These are phyloP conservation scores for Xylariaceae sp. DNA, from an alignment of 2,329 filamentous ascomycete species.

Conservation along the genomic window DNA sequence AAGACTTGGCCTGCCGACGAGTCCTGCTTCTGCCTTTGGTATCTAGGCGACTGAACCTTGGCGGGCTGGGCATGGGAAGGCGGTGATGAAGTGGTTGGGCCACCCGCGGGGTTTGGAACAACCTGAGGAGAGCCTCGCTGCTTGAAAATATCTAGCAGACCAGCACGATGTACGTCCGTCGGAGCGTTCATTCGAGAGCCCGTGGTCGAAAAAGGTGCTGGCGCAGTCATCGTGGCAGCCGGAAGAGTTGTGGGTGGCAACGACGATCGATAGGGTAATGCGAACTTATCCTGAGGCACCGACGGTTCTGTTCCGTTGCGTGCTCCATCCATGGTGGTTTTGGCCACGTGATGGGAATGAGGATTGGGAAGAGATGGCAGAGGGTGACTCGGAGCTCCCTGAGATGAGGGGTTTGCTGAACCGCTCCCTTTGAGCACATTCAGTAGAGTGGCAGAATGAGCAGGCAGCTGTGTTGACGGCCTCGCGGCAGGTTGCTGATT, in stretches of 20 bases:
- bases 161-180: slow-evolving; percentile 44
- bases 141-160: slow-evolving; percentile 55
- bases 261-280: slow-evolving; percentile 17
- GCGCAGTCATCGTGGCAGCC: slow-evolving; percentile 13
- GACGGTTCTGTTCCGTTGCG: slow-evolving; percentile 15
- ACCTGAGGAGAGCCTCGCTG: slow-evolving; percentile 31
- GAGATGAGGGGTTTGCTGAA: slow-evolving; percentile 10
- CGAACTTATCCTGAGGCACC: slow-evolving; percentile 8
- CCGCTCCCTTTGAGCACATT: slow-evolving; percentile 40
- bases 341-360: slow-evolving; percentile 2
- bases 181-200: slow-evolving; percentile 14
- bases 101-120: slow-evolving; percentile 22
- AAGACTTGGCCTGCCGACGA: slow-evolving; percentile 27
- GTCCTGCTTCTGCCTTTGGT: slow-evolving; percentile 18
- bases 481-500: slow-evolving; percentile 11
- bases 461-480: slow-evolving; percentile 21
- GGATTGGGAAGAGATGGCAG: slow-evolving; percentile 11
- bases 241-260: slow-evolving; percentile 11
- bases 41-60: slow-evolving; percentile 15
- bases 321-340: slow-evolving; percentile 10
- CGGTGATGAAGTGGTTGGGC: slow-evolving; percentile 10
- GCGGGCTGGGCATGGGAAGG: slow-evolving; percentile 6
- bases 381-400: slow-evolving; percentile 4
- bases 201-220: slow-evolving; percentile 14
- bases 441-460: slow-evolving; percentile 35